A percentile compares a stretch with the other conserved stretches of the same genome.
phyloP scores from a whole-genome alignment of 1,284 basidiomycete species.

The Bjerkandera adusta region DNA sequence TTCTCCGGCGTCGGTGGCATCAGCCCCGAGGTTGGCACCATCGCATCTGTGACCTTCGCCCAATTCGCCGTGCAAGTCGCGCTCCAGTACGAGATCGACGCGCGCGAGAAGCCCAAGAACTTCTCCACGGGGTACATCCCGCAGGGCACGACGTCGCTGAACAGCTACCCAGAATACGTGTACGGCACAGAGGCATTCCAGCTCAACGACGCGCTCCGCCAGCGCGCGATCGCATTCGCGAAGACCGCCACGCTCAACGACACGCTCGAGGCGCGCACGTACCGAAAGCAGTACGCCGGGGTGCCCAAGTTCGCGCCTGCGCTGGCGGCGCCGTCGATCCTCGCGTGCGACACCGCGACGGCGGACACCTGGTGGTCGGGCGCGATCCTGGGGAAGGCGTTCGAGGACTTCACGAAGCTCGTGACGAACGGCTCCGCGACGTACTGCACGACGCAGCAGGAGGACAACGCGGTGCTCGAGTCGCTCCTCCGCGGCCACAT shows the following conservation, averaged over 20 bases:
- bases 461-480: constrained; percentile 48
- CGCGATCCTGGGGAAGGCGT: constrained; percentile 34
- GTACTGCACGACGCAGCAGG: constrained; percentile 46
- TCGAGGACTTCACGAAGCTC: constrained; percentile 39
- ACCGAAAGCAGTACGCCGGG: constrained; percentile 35
- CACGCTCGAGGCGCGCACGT: constrained; percentile 29
- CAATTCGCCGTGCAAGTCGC: constrained; percentile 44
- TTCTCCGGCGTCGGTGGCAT: constrained; percentile 47
- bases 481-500: constrained; percentile 39
- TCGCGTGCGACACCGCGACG: constrained; percentile 40
- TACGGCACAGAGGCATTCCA: constrained; percentile 53
- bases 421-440: constrained; percentile 37
- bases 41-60: constrained; percentile 43
- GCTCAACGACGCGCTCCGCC: constrained; percentile 44
- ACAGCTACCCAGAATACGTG: constrained; percentile 29
- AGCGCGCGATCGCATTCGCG: constrained; percentile 33
- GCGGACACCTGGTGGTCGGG: constrained; percentile 45
- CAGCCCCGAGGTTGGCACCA: constrained; percentile 39
- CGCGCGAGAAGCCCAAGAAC: constrained; percentile 40
- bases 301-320: constrained; percentile 20
- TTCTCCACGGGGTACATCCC: constrained; percentile 44
- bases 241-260: constrained; percentile 37
- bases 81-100: constrained; percentile 46
- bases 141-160: constrained; percentile 34
- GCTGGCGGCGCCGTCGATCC: constrained; percentile 34